Evolutionary conservation across 2,329 filamentous ascomycete genomes (phyloP).

Genomic region (Aspergillus fumigatiaffinis): DNA sequence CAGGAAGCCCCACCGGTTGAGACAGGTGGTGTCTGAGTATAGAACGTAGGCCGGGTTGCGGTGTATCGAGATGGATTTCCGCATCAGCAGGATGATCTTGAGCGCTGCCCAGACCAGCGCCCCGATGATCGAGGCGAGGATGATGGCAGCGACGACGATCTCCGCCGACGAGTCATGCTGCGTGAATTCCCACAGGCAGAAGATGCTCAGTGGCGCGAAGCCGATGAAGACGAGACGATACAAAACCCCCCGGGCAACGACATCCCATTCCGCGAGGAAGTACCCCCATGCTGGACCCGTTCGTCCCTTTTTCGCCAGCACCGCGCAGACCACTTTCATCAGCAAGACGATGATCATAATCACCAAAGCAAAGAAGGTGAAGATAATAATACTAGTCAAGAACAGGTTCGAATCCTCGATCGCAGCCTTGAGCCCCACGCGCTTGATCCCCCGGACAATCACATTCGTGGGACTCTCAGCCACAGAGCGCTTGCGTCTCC

Average conservation of each 20-base stretch:
- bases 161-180: slow-evolving; percentile 78
- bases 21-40: slow-evolving; percentile 82
- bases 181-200: slow-evolving; percentile 92
- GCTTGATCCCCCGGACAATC: slow-evolving; percentile 74
- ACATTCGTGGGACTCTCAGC: slow-evolving; percentile 35
- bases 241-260: slow-evolving; percentile 88
- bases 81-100: slow-evolving; percentile 84
- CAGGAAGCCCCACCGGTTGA: slow-evolving; percentile 97
- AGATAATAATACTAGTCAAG: slow-evolving; percentile 85
- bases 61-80: slow-evolving; percentile 81
- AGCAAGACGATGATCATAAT: slow-evolving; percentile 66
- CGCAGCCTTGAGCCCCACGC: slow-evolving; percentile 76
- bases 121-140: slow-evolving; percentile 72
- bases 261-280: slow-evolving; percentile 85
- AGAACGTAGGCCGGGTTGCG: slow-evolving; percentile 95
- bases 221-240: slow-evolving; percentile 87
- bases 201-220: slow-evolving; percentile 82
- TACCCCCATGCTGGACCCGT: slow-evolving; percentile 75
- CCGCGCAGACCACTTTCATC: slow-evolving; percentile 79
- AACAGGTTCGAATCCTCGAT: slow-evolving; percentile 92
- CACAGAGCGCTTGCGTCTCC: slow-evolving; percentile 44
- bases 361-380: slow-evolving; percentile 73
- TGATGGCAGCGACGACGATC: slow-evolving; percentile 80
- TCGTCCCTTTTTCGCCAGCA: slow-evolving; percentile 66
- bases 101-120: slow-evolving; percentile 79